Base-by-base conservation (phyloP, 495 filamentous ascomycete species). In the Penicillium canescens region DNA sequence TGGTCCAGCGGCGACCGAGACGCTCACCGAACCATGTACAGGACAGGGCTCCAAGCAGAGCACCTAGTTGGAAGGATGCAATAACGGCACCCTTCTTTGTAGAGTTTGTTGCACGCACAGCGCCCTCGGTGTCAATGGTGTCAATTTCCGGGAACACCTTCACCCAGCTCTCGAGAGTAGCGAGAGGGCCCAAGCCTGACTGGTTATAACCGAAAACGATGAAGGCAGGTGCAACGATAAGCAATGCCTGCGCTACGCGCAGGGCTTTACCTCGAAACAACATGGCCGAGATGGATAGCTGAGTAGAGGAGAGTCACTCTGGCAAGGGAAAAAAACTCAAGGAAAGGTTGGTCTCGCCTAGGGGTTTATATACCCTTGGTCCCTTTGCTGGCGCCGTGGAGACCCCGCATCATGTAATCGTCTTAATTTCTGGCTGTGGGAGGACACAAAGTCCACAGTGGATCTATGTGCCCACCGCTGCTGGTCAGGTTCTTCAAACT, bases 1-100 rank as follows among this genome's bases (percentile, higher is more conserved):
- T 80, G 4, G 77, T 78, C 65, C 73, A 79, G 26, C 82, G 80
- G 28, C 81, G 74, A n/a, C 82, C 82, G 28, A 78, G 50, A 8
- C 70, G 68, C 35, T 86, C 82, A 12, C 77, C 71, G 1, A 75
- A 42, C 21, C 62, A 58, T 24, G 71, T 68, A 44, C 66, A 69
- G n/a, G 71, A 62, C 6, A 77, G 63, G 8, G 74, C 68, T 4
- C 76, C 76, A 3, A 73, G 28, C 3, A 77, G 67, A 38, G 71
- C 73, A 7, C 76, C 76, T 23, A 79, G 54, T 39, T 76, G 68
- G 46, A 73, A 77, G 12, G 72, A 60, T 1, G 65, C 73, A 21
- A 73, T 68, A 9, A 77, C 71, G 20, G 69, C 68, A 35, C 75
- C 76, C 44, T 70, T 67, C 31, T 54, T 46, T n/a, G 71, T 70